phyloP scores from a whole-genome alignment of 1,284 basidiomycete species.

The Trichosporon sp. region DNA sequence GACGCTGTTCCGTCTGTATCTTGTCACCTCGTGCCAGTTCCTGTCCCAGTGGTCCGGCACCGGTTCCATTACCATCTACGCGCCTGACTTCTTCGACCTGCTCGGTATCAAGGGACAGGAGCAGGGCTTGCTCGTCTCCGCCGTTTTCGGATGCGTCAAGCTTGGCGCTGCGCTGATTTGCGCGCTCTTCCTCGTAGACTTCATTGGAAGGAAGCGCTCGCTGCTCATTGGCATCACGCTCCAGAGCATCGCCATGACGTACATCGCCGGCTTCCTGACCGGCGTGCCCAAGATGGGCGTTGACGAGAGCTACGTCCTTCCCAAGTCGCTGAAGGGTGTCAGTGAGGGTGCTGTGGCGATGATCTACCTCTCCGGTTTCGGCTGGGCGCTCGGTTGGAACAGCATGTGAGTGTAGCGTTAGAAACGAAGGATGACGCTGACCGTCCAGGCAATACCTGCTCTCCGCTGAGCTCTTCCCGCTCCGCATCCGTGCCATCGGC shows the following conservation, averaged over 20 bases:
- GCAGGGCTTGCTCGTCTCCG: constrained; percentile 41
- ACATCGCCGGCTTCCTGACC: constrained; percentile 16
- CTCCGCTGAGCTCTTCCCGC: constrained; percentile 28
- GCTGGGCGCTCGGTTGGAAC: constrained; percentile 21
- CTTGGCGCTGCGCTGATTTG: constrained; percentile 43
- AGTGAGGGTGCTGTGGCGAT: constrained; percentile 14
- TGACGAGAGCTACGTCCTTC: not conserved
- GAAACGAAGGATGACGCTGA: not conserved
- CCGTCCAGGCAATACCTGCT: constrained; percentile 25
- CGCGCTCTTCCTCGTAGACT: constrained; percentile 47
- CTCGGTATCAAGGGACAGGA: constrained; percentile 38
- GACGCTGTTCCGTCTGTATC: constrained; percentile 21
- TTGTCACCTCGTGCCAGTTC: constrained; percentile 28
- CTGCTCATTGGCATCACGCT: constrained; percentile 34
- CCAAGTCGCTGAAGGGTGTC: constrained; percentile 3
- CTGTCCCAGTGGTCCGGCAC: constrained; percentile 31
- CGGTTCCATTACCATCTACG: constrained; percentile 31
- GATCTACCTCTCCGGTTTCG: constrained; percentile 19
- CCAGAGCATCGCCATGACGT: constrained; percentile 13
- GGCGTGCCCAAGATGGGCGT: not conserved
- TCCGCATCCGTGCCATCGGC: constrained; percentile 24
- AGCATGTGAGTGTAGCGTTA: constrained; percentile 8
- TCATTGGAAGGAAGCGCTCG: constrained; percentile 44
- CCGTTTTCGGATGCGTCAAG: constrained; percentile 45
- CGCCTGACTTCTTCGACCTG: constrained; percentile 38